Evolutionary conservation across 495 filamentous ascomycete species (phyloP).

Genomic region (Tuber borchii): DNA sequence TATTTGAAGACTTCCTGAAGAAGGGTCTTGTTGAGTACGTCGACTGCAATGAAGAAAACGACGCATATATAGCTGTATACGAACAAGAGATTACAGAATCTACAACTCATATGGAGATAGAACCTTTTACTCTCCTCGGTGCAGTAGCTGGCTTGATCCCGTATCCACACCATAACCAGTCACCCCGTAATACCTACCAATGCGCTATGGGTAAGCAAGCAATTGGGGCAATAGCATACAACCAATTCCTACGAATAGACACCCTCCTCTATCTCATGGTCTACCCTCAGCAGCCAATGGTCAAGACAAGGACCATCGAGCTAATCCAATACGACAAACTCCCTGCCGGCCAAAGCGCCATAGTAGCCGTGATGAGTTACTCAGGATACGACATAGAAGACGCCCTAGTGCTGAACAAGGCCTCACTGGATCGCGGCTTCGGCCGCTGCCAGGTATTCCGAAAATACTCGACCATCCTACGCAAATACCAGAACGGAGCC

Average conservation of each 20-base stretch:
- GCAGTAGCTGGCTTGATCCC: conserved; percentile 95
- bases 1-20: conserved; percentile 87
- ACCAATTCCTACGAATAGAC: conserved; percentile 93
- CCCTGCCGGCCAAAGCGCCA: conserved; percentile 92
- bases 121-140: conserved; percentile 95
- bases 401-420: conserved; percentile 92
- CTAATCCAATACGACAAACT: conserved; percentile 95
- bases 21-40: conserved; percentile 90
- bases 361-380: conserved; percentile 97
- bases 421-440: conserved; percentile 86
- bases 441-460: conserved; percentile 93
- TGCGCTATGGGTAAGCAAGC: conserved; percentile 99
- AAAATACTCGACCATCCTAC: conserved; percentile 70
- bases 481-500: conserved; percentile 72
- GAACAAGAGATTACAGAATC: conserved; percentile 70
- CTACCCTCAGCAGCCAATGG: conserved; percentile 96
- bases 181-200: conserved; percentile 96
- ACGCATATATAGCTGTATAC: conserved; percentile 82
- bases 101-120: conserved; percentile 93
- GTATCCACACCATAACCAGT: conserved; percentile 99
- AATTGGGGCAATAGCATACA: conserved; percentile 93
- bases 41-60: conserved; percentile 97
- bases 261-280: conserved; percentile 93
- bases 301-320: conserved; percentile 93
- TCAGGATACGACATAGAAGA: conserved; percentile 99